These are phyloP conservation scores for Fusarium veterinarium DNA, from an alignment of 2,329 filamentous ascomycete species.

Conservation along the genomic window DNA sequence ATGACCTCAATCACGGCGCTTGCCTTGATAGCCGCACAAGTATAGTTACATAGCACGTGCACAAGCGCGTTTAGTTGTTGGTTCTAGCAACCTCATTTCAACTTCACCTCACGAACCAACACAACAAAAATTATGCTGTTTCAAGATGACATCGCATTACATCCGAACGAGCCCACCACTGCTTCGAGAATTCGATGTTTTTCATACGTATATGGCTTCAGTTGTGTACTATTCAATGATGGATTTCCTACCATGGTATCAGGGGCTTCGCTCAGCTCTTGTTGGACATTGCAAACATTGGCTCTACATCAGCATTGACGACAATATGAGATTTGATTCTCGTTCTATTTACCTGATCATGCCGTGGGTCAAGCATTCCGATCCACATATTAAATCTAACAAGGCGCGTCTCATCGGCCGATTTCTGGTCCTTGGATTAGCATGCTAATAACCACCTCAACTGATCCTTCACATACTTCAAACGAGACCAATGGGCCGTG, in stretches of 20 bases:
- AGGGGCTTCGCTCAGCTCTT: background rate
- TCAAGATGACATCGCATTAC: background rate
- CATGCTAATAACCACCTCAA: background rate
- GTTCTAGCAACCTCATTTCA: constrained; percentile 21
- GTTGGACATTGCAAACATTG: background rate
- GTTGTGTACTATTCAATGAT: background rate
- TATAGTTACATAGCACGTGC: constrained; percentile 26
- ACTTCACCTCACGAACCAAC: constrained; percentile 19
- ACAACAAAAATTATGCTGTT: background rate
- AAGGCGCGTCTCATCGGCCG: background rate
- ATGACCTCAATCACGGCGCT: constrained; percentile 27
- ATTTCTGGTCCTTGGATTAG: background rate
- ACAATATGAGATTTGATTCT: background rate
- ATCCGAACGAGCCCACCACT: background rate
- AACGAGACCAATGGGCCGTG: background rate
- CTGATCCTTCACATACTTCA: background rate
- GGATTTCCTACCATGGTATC: background rate
- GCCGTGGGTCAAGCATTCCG: background rate
- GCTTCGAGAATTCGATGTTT: background rate
- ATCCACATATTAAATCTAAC: background rate
- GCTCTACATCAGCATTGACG: background rate
- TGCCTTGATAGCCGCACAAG: constrained; percentile 18
- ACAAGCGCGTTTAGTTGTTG: constrained; percentile 20
- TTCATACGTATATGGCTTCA: background rate
- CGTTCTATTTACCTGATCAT: background rate